Conservation (phyloP, 805 yeast species). For the Saccharomycopsis sp. region DNA sequence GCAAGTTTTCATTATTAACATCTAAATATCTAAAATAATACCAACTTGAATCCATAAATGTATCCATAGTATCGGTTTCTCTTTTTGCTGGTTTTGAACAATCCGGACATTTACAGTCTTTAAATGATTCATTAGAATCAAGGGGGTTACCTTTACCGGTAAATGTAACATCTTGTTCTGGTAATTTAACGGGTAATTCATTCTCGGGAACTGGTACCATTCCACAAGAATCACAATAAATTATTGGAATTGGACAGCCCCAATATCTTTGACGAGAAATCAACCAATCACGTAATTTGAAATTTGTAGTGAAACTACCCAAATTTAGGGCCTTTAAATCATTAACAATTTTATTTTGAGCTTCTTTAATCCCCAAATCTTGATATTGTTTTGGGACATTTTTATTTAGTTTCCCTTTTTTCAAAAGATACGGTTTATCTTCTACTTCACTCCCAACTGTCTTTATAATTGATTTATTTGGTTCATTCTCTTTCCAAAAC, state of each 20-base stretch:
- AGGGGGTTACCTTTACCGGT: constrained; percentile 58
- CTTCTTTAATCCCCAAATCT: constrained; percentile 43
- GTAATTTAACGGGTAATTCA: constrained; percentile 75
- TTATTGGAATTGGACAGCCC: constrained; percentile 98
- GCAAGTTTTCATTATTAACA: constrained; percentile 43
- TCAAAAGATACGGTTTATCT: constrained; percentile 28
- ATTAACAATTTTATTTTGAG: constrained; percentile 35
- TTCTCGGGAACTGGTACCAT: constrained; percentile 85
- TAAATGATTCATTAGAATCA: constrained; percentile 54
- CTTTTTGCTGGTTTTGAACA: constrained; percentile 61
- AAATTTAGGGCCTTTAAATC: constrained; percentile 28
- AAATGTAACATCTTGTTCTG: constrained; percentile 36
- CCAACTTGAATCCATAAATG: constrained; percentile 98
- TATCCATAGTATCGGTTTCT: constrained; percentile 98
- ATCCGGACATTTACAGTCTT: constrained; percentile 66
- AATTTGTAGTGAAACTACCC: constrained; percentile 45
- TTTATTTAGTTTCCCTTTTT: constrained; percentile 37
- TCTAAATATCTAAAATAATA: constrained; percentile 81
- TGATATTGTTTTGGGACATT: constrained; percentile 29
- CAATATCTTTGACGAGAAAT: constrained; percentile 91
- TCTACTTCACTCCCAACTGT: constrained; percentile 34
- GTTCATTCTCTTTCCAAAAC: constrained; percentile 64
- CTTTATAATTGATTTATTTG: constrained; percentile 29
- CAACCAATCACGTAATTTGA: constrained; percentile 83
- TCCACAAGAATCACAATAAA: constrained; percentile 83